A percentile compares a stretch with the other conserved stretches of the same genome.
Conservation (phyloP, 345 rosid genomes). For the Sonneratia caseolaris region DNA sequence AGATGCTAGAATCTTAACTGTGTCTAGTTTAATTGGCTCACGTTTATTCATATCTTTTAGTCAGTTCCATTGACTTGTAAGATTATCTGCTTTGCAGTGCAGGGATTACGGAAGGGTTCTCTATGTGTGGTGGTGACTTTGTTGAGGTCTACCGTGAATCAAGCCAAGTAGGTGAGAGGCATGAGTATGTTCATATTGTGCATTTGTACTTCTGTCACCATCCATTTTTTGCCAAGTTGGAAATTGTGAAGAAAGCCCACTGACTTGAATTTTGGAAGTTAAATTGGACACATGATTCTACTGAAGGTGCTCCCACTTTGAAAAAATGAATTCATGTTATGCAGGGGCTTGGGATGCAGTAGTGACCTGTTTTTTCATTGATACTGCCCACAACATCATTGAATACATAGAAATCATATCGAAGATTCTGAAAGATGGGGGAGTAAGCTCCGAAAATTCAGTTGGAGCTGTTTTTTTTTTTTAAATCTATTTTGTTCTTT, state of each 20-base stretch:
- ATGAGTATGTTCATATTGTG: not conserved
- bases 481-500: not conserved
- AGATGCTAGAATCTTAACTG: not conserved
- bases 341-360: slow-evolving; percentile 96
- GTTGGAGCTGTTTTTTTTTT: slow-evolving; percentile 3
- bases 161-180: slow-evolving; percentile 64
- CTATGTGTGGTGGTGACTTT: slow-evolving; percentile 99
- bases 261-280: not conserved
- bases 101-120: slow-evolving; percentile 95
- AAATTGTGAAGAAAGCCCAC: not conserved
- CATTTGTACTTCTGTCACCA: not conserved
- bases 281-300: slow-evolving; percentile 4
- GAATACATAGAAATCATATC: slow-evolving; percentile 94
- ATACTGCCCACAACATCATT: slow-evolving; percentile 85
- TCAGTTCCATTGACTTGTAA: not conserved
- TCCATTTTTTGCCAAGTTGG: not conserved
- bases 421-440: slow-evolving; percentile 83
- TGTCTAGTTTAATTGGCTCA: not conserved
- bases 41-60: not conserved
- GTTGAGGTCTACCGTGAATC: slow-evolving; percentile 86
- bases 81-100: slow-evolving; percentile 39
- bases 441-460: slow-evolving; percentile 44
- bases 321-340: slow-evolving; percentile 2
- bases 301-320: not conserved
- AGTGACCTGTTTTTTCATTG: slow-evolving; percentile 92